These are phyloP conservation scores for Mucor velutinosus DNA, from an alignment of 371 early-diverging fungal species.

Conservation along the genomic window DNA sequence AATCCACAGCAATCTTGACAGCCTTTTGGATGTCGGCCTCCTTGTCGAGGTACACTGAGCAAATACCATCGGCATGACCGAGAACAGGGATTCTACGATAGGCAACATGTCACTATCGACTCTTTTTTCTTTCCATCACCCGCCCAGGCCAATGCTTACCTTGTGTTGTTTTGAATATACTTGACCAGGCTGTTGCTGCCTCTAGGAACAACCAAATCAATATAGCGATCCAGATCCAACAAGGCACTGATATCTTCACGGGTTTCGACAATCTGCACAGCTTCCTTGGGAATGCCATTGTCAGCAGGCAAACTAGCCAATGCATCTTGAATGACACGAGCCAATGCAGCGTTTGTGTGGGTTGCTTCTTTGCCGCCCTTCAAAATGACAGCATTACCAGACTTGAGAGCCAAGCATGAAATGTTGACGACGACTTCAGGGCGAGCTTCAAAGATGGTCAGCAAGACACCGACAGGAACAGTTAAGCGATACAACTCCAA, in stretches of 20 bases:
- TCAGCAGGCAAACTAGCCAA: slow-evolving; percentile 58
- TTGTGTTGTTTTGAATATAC: slow-evolving; percentile 88
- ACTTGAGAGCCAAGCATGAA: slow-evolving; percentile 92
- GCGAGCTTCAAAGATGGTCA: slow-evolving; percentile 97
- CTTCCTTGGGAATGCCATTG: slow-evolving; percentile 63
- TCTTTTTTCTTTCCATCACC: not conserved
- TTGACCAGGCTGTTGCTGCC: slow-evolving; percentile 90
- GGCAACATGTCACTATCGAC: not conserved
- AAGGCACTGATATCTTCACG: slow-evolving; percentile 86
- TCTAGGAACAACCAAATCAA: slow-evolving; percentile 95
- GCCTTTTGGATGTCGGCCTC: slow-evolving; percentile 78
- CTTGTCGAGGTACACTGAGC: slow-evolving; percentile 88
- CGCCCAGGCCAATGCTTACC: slow-evolving; percentile 38
- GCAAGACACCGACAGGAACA: slow-evolving; percentile 92
- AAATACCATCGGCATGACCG: slow-evolving; percentile 97
- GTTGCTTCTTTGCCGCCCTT: slow-evolving; percentile 92
- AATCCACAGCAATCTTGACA: slow-evolving; percentile 79
- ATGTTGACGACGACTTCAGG: slow-evolving; percentile 99
- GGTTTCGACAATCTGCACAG: slow-evolving; percentile 88
- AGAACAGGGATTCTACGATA: slow-evolving; percentile 91
- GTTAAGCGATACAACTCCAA: slow-evolving; percentile 88
- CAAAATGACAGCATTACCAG: slow-evolving; percentile 94
- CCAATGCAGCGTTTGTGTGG: slow-evolving; percentile 78
- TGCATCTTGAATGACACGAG: slow-evolving; percentile 77
- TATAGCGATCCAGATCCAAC: slow-evolving; percentile 86